Conservation (phyloP, 2,329 filamentous ascomycete species). For the Elsinoe batatas region DNA sequence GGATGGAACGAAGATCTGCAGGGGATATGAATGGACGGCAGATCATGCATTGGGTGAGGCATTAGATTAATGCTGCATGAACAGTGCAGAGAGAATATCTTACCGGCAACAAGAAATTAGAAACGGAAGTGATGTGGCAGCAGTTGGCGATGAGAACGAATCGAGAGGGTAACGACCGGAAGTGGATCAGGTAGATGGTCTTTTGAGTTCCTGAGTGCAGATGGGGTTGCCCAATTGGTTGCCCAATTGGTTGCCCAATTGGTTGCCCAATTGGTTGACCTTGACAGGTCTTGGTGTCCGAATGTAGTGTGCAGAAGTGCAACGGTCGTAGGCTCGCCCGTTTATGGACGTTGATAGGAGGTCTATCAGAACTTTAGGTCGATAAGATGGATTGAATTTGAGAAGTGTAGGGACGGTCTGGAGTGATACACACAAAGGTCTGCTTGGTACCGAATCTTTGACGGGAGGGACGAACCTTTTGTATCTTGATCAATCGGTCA, state of each 20-base stretch:
- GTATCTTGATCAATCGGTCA: neutral
- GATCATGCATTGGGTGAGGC: too few species aligned
- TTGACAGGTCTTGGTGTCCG: constrained; percentile 4
- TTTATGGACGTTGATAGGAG: neutral
- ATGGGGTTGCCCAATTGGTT: constrained; percentile 2
- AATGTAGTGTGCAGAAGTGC: constrained; percentile 3
- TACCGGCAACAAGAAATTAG: neutral
- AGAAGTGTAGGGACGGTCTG: neutral
- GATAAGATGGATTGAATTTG: neutral
- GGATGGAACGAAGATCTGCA: neutral
- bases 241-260: neutral
- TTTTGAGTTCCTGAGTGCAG: neutral
- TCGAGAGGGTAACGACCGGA: neutral
- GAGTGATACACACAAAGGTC: neutral
- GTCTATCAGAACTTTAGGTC: neutral
- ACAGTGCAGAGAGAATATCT: neutral
- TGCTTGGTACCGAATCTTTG: neutral
- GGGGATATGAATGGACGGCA: neutral
- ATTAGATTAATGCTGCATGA: neutral
- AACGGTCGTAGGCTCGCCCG: constrained; percentile 5
- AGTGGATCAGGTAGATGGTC: neutral
- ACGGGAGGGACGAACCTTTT: constrained; percentile 1
- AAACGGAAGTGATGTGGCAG: neutral
- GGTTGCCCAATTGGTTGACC: neutral
- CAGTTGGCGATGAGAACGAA: neutral